Evolutionary conservation across 2,329 filamentous ascomycete genomes (phyloP), one percentile per base, ranked within the genome.

Genomic region (Trichoderma lentiforme): DNA sequence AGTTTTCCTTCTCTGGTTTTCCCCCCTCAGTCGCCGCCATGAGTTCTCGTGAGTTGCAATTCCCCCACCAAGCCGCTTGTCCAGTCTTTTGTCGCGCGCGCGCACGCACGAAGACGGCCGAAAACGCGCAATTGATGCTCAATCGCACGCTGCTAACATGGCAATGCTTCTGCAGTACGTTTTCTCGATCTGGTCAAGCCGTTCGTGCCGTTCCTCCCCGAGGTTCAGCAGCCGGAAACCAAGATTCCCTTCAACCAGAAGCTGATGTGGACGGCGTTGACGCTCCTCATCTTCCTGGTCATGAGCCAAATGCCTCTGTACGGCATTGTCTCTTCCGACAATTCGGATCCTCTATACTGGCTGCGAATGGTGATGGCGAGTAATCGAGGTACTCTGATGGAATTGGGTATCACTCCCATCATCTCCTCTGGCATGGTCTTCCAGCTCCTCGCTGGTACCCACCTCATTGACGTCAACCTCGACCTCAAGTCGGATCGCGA

Each of bases 351-450:
- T 78, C 89, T 99, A 80, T 99, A 99, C 90, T 99, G 96, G 96
- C 89, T 99, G 81, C 93, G 96, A 85, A 98, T 99, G 95, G 98
- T 99, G 91, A 91, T 98, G 90, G 96, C 96, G 81, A 97, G 94
- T 92, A 99, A 99, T 84, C 91, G 95, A 81, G 95, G 95, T 84
- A 97, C 95, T 30, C 83, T 97, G 83, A 97, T 97, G 95, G 95
- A 97, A 82, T 82, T 97, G 86, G 94, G 95, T 87, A 96, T 98
- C 79, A 97, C 96, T 28, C 97, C 97, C 79, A 99, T 99, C 84
- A 98, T 99, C 86, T 98, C 96, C 73, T 98, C 96, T 47, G 96
- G 96, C 85, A 99, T 99, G 96, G 94, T 99, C 80, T 99, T 99
- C 91, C 96, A 99, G 91, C 95, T 99, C 80, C 93, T 99, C 76